Conservation (phyloP, 768 basidiomycete species). For the Coprinopsis cinerea region DNA sequence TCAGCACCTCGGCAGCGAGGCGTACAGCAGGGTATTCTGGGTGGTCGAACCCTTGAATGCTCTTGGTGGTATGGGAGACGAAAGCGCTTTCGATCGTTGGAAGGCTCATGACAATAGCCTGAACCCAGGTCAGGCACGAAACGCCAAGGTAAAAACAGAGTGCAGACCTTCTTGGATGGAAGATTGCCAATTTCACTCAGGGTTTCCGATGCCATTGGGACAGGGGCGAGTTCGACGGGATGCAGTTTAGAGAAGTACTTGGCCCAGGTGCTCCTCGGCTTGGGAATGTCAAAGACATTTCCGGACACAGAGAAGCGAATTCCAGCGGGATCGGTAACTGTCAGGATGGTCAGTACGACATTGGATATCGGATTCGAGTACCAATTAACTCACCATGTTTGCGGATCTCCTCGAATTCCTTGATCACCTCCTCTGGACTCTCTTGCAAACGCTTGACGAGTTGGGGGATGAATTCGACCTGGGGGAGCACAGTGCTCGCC, state of each 20-base stretch:
- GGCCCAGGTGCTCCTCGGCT: constrained; percentile 71
- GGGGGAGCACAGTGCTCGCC: constrained; percentile 61
- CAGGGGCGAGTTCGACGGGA: constrained; percentile 53
- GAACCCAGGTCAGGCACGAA: constrained; percentile 1
- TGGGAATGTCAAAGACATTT: constrained; percentile 60
- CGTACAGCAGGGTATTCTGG: constrained; percentile 81
- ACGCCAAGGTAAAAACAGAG: neutral
- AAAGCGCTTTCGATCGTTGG: constrained; percentile 94
- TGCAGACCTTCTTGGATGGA: constrained; percentile 61
- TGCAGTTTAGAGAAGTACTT: constrained; percentile 56
- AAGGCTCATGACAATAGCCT: constrained; percentile 84
- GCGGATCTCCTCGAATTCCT: constrained; percentile 72
- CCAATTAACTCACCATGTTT: constrained; percentile 44
- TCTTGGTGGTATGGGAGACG: constrained; percentile 70
- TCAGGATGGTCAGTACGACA: neutral
- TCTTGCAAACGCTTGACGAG: constrained; percentile 68
- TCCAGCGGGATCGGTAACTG: constrained; percentile 80
- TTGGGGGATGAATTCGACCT: constrained; percentile 74
- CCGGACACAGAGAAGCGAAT: constrained; percentile 91
- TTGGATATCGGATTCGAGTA: neutral
- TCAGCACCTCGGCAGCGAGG: constrained; percentile 81
- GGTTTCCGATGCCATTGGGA: constrained; percentile 61
- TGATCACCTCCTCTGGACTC: constrained; percentile 63
- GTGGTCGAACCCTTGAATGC: constrained; percentile 74
- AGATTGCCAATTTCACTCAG: constrained; percentile 71